These are phyloP conservation scores for Vicia villosa DNA, from an alignment of 306 rosid species.

Conservation along the genomic window DNA sequence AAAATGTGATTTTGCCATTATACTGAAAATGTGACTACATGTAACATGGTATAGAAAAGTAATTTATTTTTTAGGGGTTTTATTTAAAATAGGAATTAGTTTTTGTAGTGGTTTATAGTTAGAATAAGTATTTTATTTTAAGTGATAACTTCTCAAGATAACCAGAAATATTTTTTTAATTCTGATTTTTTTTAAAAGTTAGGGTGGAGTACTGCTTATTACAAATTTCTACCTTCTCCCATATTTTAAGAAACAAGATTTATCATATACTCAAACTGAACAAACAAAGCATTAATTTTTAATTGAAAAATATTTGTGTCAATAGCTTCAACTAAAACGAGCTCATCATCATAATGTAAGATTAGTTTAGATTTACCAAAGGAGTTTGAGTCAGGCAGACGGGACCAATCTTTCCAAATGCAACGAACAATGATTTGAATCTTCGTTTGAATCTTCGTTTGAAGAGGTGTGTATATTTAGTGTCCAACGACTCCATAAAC, in stretches of 20 bases:
- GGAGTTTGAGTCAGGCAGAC: neutral
- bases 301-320: slow-evolving; percentile 11
- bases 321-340: slow-evolving; percentile 29
- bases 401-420: neutral
- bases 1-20: slow-evolving; percentile 8
- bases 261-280: slow-evolving; percentile 13
- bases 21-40: neutral
- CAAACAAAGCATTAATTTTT: slow-evolving; percentile 12
- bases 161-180: neutral
- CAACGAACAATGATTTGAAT: neutral
- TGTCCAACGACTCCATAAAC: neutral
- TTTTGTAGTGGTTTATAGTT: neutral
- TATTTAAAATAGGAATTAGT: neutral
- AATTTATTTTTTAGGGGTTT: neutral
- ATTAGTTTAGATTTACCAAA: slow-evolving; percentile 27
- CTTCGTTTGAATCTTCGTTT: neutral
- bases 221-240: slow-evolving; percentile 7
- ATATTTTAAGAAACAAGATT: neutral
- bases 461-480: neutral
- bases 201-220: neutral
- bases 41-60: neutral
- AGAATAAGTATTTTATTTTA: neutral
- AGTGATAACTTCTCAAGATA: neutral
- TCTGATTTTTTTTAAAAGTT: neutral
- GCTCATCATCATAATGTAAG: slow-evolving; percentile 16